Base-by-base conservation (phyloP, 768 basidiomycete genomes). In the Leccinum rimulosum region DNA sequence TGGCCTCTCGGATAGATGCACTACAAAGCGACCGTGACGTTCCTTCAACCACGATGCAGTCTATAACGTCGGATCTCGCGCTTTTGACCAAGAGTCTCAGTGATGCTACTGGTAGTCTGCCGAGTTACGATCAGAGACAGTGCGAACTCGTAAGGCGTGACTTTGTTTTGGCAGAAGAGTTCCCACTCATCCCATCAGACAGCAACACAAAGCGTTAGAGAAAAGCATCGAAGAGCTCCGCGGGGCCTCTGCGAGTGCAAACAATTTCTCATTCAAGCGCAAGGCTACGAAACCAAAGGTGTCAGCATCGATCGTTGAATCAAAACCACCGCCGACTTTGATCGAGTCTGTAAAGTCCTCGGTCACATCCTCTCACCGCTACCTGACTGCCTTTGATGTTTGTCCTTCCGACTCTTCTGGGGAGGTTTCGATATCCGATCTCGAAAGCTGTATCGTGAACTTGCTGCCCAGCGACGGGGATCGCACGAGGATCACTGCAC, bases 181-280 rank as follows among this genome's bases (percentile, higher is more conserved):
- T 38, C 55, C 36, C 36, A 51, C 36, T 68, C 56, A 72, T 55
- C 40, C 31, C 36, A 50, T 58, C 48, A 50, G 56, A 53, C 35
- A 94, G 91, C 86, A 87, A 82, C 70, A 93, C 57, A 85, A 83
- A 67, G 71, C 71, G 5, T 69, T 92, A 10, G 89, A 91, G 69
- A 76, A 74, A 55, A 68, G 75, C 10, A 61, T 91, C 3, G 81
- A 87, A 57, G 74, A 75, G 1, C 70, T 88, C 7, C 79, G 85
- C 19, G 68, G 75, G 4, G 69, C 77, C 6, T 71, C 77, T 3
- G 66, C 72, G 10, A 77, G 81, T 2, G 85, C 84, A 66, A 66
- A 84, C 1, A 89, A 84, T 60, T 95, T 94, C 64, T 68, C 80
- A 2, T 87, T 94, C 78, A 91, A 85, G 62, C 77, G 80, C 6